Base-by-base conservation (phyloP, 2,329 filamentous ascomycete species). In the Sarocladium brachiariae region DNA sequence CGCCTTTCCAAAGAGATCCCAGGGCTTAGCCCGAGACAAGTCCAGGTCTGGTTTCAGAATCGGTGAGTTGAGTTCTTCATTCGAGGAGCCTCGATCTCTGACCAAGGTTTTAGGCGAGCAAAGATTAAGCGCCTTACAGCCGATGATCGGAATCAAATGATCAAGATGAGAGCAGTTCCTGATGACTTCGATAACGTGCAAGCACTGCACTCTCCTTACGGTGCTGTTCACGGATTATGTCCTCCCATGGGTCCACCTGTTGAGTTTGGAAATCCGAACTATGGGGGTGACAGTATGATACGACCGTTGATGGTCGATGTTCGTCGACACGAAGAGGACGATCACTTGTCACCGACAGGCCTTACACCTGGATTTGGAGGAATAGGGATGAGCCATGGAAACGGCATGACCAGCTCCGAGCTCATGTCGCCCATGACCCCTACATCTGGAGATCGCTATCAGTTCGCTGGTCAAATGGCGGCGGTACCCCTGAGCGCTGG, bases 21-120 rank as follows among this genome's bases (percentile, higher is more conserved):
- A 27, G 92, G 91, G 1, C 71, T 97, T 46, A 96, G 88, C 60
- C 89, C 91, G 33, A 82, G 91, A 54, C 91, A 97, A 65, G 92
- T 97, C 21, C 91, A 97, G 67, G 91, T 97, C 47, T 97, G 91
- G 92, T 97, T 97, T 69, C 91, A 97, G 69, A 97, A 97, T 69
- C 82, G 91, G 91, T 96, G 78, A 59, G 77, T 62, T 35, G 38
- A 38, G 27, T 14, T 18, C 21, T 27, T 43, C 5, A 27, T 30
- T 18, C 18, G 14, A 39, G 18, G 30, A 45, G 10, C 14, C 23
- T 25, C 19, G 24, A 7, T 51, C 58, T 60, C n/a, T n/a, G n/a
- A n/a, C n/a, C n/a, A n/a, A n/a, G 48, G 39, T 7, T 23, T 24
- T 47, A 86, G 83, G 59, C 78, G 83, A 56, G 83, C 83, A 39